These are phyloP conservation scores for Goffeauzyma gilvescens DNA, from an alignment of 768 basidiomycete genomes.

Conservation along the genomic window DNA sequence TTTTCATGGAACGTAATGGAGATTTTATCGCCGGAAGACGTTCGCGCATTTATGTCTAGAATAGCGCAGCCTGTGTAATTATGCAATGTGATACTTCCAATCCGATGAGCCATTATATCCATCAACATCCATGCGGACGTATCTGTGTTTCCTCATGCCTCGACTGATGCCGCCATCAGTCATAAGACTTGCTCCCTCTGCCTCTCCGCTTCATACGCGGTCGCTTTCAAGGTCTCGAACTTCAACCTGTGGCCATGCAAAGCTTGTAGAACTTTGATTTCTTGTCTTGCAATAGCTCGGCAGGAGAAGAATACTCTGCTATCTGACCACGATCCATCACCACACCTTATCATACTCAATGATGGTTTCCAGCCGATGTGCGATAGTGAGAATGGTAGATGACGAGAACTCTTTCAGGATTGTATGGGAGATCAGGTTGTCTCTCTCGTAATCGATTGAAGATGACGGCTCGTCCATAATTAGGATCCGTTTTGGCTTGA, in stretches of 20 bases:
- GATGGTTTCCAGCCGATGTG: conserved; percentile 54
- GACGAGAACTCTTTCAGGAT: conserved; percentile 42
- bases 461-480: conserved; percentile 66
- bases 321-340: conserved; percentile 54
- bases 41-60: too few species aligned
- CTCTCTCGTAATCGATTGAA: conserved; percentile 64
- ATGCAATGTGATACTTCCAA: too few species aligned
- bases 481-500: conserved; percentile 56
- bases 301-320: conserved; percentile 43
- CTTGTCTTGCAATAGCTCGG: conserved; percentile 22
- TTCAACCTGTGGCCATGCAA: conserved; percentile 27
- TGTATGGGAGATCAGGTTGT: conserved; percentile 45
- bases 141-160: neutral
- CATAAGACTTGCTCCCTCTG: neutral
- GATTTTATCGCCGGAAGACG: too few species aligned
- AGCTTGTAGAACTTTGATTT: conserved; percentile 29
- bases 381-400: conserved; percentile 66
- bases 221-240: conserved; percentile 23
- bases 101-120: too few species aligned
- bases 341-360: conserved; percentile 57
- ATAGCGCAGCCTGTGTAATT: too few species aligned
- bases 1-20: too few species aligned
- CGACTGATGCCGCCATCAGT: neutral
- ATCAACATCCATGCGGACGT: too few species aligned
- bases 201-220: conserved; percentile 23